Evolutionary conservation across 1,284 basidiomycete genomes (phyloP).

Genomic region (Malassezia yamatoensis): DNA sequence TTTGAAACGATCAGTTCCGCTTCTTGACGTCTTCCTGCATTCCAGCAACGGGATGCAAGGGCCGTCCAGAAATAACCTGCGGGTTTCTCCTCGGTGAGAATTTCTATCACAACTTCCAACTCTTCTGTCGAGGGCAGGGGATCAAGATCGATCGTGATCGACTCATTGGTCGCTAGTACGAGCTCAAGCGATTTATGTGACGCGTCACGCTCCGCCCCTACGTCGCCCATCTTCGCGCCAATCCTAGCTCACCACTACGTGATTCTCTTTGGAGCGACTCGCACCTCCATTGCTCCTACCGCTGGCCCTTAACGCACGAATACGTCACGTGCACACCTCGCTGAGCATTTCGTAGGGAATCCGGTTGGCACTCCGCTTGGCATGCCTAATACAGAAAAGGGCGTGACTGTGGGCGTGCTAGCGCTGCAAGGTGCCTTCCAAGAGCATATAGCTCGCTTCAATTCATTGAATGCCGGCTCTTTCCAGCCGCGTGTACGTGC

Average conservation of each 20-base stretch:
- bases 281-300: too few species aligned
- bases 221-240: not conserved
- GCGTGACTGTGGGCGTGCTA: constrained; percentile 49
- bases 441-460: constrained; percentile 64
- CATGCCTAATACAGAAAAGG: not conserved
- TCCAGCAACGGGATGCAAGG: constrained; percentile 30
- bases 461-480: constrained; percentile 16
- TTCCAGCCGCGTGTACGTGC: constrained; percentile 18
- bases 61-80: constrained; percentile 34
- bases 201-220: not conserved
- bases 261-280: too few species aligned
- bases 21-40: constrained; percentile 25
- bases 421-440: constrained; percentile 88
- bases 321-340: constrained; percentile 1
- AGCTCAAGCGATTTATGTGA: constrained; percentile 29
- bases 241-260: not conserved
- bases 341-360: too few species aligned
- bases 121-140: constrained; percentile 35
- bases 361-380: not conserved
- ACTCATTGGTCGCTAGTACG: constrained; percentile 34
- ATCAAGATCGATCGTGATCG: constrained; percentile 34
- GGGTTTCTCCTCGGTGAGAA: constrained; percentile 32
- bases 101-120: constrained; percentile 34
- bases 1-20: constrained; percentile 25
- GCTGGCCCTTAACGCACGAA: not conserved